Evolutionary conservation across 345 rosid genomes (phyloP).

Genomic region (Balakata baccata): DNA sequence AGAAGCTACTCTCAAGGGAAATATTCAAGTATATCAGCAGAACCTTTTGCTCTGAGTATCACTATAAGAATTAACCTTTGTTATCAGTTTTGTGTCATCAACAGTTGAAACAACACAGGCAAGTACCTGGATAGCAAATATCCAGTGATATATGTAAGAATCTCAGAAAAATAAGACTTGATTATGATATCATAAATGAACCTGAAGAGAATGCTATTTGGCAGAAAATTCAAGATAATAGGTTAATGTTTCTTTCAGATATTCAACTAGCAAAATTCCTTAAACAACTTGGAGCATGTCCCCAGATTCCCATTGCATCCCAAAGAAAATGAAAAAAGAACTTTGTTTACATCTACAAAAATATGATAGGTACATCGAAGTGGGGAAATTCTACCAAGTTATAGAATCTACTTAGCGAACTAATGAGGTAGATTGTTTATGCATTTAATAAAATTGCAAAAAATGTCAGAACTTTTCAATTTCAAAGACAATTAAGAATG

Average conservation of each 20-base stretch:
- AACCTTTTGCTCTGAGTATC: background rate
- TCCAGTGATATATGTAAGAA: slow-evolving; percentile 7
- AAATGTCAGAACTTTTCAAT: background rate
- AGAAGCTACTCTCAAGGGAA: slow-evolving; percentile 17
- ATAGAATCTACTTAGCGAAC: background rate
- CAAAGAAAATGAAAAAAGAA: background rate
- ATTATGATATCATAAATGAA: background rate
- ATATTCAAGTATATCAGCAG: background rate
- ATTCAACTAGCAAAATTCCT: background rate
- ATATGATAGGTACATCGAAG: background rate
- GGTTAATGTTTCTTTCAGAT: background rate
- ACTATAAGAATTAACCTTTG: slow-evolving; percentile 50
- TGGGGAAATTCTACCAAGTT: background rate
- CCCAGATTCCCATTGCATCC: background rate
- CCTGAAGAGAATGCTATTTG: background rate
- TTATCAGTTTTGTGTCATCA: slow-evolving; percentile 89
- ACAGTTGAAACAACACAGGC: slow-evolving; percentile 59
- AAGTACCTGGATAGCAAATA: slow-evolving; percentile 55
- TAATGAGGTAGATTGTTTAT: background rate
- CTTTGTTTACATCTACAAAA: background rate
- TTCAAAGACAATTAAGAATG: background rate
- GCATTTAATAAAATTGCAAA: background rate
- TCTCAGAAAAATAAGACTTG: background rate
- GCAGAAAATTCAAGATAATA: background rate
- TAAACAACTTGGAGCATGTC: background rate